Conservation (phyloP, 371 early-diverging fungal species). For the Amoeboaphelidium occidentale region DNA sequence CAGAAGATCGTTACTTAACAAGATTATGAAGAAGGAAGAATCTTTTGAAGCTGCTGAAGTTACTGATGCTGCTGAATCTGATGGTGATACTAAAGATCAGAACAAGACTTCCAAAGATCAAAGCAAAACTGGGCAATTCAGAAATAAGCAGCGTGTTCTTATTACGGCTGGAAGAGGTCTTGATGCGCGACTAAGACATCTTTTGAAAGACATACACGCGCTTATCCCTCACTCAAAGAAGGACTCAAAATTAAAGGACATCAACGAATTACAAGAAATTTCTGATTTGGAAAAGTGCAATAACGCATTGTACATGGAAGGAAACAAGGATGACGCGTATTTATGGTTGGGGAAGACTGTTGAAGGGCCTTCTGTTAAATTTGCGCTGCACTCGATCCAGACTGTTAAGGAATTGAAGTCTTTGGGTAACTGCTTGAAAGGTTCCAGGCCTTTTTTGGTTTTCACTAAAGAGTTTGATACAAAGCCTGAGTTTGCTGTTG, state of each 20-base stretch:
- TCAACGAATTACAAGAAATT: constrained; percentile 72
- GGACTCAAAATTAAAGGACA: constrained; percentile 73
- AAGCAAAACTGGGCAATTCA: background rate
- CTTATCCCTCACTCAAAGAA: constrained; percentile 84
- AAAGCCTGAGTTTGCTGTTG: constrained; percentile 45
- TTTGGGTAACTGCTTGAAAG: constrained; percentile 92
- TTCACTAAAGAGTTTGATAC: constrained; percentile 77
- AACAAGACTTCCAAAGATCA: too few species aligned
- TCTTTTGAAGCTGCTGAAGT: too few species aligned
- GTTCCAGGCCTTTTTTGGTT: constrained; percentile 75
- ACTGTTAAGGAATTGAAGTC: constrained; percentile 93
- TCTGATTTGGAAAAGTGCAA: constrained; percentile 91
- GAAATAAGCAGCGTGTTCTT: background rate
- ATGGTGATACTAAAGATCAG: too few species aligned
- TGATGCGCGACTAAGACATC: constrained; percentile 41
- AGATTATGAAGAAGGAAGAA: too few species aligned
- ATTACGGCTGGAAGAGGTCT: background rate
- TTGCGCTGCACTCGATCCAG: constrained; percentile 85
- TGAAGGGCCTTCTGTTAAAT: constrained; percentile 81
- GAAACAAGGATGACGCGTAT: constrained; percentile 76
- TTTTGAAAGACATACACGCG: constrained; percentile 58
- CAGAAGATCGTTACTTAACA: too few species aligned
- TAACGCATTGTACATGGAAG: constrained; percentile 84
- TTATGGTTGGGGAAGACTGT: constrained; percentile 86
- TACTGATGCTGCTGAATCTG: too few species aligned